phyloP scores from a whole-genome alignment of 441 rosid genomes.

The Adansonia rubrostipa region DNA sequence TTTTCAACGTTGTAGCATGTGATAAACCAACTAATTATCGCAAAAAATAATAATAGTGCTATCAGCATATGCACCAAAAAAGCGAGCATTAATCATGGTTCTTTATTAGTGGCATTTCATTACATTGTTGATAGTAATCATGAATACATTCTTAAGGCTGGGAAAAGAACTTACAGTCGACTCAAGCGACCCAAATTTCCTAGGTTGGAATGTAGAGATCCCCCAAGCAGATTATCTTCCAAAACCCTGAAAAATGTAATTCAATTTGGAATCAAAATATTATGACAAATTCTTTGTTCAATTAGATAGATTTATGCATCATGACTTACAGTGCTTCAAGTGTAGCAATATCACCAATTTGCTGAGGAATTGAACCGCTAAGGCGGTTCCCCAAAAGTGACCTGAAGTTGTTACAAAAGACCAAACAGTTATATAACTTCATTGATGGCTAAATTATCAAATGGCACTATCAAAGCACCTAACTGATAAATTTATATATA shows the following conservation, averaged over 20 bases:
- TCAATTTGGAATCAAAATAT: constrained; percentile 13
- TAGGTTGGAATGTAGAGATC: constrained; percentile 60
- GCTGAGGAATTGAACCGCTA: constrained; percentile 64
- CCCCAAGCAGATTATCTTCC: constrained; percentile 63
- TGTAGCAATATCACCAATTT: constrained; percentile 59
- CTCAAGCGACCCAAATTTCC: constrained; percentile 60
- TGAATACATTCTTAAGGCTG: background rate
- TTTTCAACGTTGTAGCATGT: background rate
- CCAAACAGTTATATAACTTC: constrained; percentile 12
- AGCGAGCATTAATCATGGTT: background rate
- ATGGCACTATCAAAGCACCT: constrained; percentile 14
- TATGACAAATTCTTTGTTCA: background rate
- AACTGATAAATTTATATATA: background rate
- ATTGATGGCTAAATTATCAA: background rate
- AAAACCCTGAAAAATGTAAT: constrained; percentile 49
- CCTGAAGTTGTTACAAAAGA: constrained; percentile 37
- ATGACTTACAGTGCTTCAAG: constrained; percentile 61
- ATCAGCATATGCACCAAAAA: background rate
- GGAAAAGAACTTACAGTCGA: constrained; percentile 51
- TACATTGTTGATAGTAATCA: background rate
- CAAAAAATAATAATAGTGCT: background rate
- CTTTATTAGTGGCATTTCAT: background rate
- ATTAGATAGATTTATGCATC: background rate
- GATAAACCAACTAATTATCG: background rate
- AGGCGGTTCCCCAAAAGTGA: constrained; percentile 67